Conservation (phyloP, 495 filamentous ascomycete species). For the Apodospora peruviana region DNA sequence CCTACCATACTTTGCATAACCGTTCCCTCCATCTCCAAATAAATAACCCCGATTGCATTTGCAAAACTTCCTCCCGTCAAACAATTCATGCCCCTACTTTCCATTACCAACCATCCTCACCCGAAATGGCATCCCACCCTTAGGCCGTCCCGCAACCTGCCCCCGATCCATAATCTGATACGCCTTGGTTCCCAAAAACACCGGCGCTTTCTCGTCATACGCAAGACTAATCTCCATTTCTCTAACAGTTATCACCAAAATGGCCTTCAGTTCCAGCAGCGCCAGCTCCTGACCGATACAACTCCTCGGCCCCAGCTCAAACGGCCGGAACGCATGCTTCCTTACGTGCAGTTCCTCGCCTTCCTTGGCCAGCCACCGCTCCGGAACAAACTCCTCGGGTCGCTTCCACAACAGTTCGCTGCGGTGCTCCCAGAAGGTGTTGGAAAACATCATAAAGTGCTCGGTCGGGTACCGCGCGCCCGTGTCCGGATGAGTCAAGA, state of each 20-base stretch:
- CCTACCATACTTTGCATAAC: too few relatives aligned
- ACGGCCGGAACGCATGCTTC: conserved; percentile 39
- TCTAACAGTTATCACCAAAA: conserved; percentile 33
- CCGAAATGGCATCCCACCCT: conserved; percentile 9
- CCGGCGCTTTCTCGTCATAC: not conserved
- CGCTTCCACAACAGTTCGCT: conserved; percentile 24
- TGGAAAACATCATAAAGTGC: conserved; percentile 25
- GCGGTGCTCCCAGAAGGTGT: conserved; percentile 19
- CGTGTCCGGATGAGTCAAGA: conserved; percentile 22
- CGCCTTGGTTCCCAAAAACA: conserved; percentile 3
- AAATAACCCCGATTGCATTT: too few relatives aligned
- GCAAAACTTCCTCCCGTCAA: too few relatives aligned
- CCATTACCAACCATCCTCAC: conserved; percentile 5
- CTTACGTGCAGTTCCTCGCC: conserved; percentile 18
- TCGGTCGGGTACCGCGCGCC: conserved; percentile 30
- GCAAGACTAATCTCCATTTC: conserved; percentile 37
- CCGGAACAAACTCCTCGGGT: conserved; percentile 34
- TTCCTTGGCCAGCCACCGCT: conserved; percentile 31
- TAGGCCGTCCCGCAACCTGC: conserved; percentile 4
- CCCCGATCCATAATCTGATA: conserved; percentile 7
- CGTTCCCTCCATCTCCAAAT: too few relatives aligned
- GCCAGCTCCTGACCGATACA: conserved; percentile 50
- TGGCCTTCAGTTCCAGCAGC: conserved; percentile 35
- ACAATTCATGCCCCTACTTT: not conserved
- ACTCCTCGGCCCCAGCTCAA: conserved; percentile 42